Conservation (phyloP, 768 basidiomycete genomes). For the Kwoniella newhampshirensis region DNA sequence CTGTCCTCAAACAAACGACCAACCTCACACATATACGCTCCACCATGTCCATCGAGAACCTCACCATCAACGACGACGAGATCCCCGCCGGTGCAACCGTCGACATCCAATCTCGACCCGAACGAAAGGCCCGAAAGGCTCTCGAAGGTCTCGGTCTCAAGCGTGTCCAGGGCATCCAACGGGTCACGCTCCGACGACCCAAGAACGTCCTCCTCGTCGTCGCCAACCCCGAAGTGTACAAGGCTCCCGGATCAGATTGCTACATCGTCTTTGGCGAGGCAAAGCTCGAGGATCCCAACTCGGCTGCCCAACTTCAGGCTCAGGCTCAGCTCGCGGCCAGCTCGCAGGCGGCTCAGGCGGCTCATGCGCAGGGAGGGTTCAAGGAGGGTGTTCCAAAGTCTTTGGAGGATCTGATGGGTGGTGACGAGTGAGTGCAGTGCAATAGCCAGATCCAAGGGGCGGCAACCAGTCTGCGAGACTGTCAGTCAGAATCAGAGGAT, state of each 20-base stretch:
- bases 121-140: conserved; percentile 93
- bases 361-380: conserved; percentile 61
- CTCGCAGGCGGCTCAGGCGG: conserved; percentile 53
- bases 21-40: not conserved
- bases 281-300: conserved; percentile 49
- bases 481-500: not conserved
- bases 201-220: conserved; percentile 96
- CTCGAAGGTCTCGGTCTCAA: conserved; percentile 81
- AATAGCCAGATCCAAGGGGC: not conserved
- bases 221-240: conserved; percentile 93
- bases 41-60: conserved; percentile 58
- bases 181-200: conserved; percentile 89
- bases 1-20: not conserved
- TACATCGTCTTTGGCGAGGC: conserved; percentile 99
- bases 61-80: conserved; percentile 64
- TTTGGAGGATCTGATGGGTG: conserved; percentile 49
- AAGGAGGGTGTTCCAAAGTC: conserved; percentile 72
- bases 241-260: conserved; percentile 93
- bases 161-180: conserved; percentile 85
- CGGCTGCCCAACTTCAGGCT: conserved; percentile 54
- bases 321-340: conserved; percentile 69
- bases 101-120: conserved; percentile 90
- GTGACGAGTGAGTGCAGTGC: conserved; percentile 45
- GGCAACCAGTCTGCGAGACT: not conserved
- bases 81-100: conserved; percentile 60